A percentile compares a stretch with the other conserved stretches of the same genome.
Evolutionary conservation across 495 filamentous ascomycete genomes (phyloP).

Genomic region (Jackrogersella minutella): DNA sequence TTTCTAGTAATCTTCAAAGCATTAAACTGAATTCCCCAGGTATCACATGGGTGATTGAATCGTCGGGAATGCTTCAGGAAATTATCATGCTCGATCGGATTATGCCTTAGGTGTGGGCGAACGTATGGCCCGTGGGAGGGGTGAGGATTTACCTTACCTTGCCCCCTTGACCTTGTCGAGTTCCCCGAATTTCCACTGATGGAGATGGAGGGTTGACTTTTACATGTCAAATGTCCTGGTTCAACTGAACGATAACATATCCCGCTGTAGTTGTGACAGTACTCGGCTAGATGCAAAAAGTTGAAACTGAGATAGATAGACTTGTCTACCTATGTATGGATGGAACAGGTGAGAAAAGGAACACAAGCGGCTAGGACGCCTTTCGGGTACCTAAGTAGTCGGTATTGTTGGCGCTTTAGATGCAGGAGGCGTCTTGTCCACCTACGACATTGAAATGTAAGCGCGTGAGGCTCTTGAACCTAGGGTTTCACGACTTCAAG

Average conservation of each 20-base stretch:
- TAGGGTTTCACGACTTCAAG: slow-evolving; percentile 19
- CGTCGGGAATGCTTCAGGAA: slow-evolving; percentile 29
- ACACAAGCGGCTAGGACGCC: not conserved
- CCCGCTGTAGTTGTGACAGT: not conserved
- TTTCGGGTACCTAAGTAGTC: not conserved
- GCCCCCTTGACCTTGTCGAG: slow-evolving; percentile 12
- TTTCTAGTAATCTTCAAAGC: slow-evolving; percentile 4
- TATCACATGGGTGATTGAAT: slow-evolving; percentile 31
- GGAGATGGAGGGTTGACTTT: not conserved
- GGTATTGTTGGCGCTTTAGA: slow-evolving; percentile 28
- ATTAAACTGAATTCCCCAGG: slow-evolving; percentile 21
- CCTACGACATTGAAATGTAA: slow-evolving; percentile 22
- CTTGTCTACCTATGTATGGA: slow-evolving; percentile 5
- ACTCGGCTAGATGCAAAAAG: slow-evolving; percentile 14
- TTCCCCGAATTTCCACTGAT: slow-evolving; percentile 15
- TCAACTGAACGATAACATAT: slow-evolving; percentile 9
- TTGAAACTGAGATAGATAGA: slow-evolving; percentile 12
- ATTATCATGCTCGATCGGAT: slow-evolving; percentile 40
- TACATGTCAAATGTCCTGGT: slow-evolving; percentile 7
- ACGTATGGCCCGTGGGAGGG: slow-evolving; percentile 20
- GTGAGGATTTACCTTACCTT: slow-evolving; percentile 9
- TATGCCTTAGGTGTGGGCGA: slow-evolving; percentile 37
- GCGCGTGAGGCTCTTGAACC: slow-evolving; percentile 35
- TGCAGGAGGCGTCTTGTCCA: slow-evolving; percentile 18
- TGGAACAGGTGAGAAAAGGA: not conserved